Base-by-base conservation (phyloP, 2,329 filamentous ascomycete species). In the Sporothrix inflata region DNA sequence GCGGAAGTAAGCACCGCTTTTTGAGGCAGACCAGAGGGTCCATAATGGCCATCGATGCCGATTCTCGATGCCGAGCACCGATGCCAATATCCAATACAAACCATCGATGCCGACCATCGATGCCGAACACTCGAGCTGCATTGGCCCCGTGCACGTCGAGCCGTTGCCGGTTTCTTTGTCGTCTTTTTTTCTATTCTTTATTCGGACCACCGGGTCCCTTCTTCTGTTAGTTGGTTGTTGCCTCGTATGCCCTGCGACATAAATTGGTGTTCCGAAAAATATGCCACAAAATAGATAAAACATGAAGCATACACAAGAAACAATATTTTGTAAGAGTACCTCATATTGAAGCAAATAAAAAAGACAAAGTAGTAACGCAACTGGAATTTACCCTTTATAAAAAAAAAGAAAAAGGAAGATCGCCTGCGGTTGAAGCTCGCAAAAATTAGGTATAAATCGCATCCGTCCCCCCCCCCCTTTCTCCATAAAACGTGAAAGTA, bases 51-150 rank as follows among this genome's bases (percentile, higher is more conserved):
- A n/a, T 63, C 9, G 34, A 63, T 63, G 57, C 57, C 42, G 55
- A 70, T 16, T 24, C 30, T 51, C n/a, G 65, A 68, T 68, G 30
- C 65, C 45, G 45, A 21, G n/a, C 49, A 53, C 27, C 16, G 55
- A 38, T 60, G 16, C n/a, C 3, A 21, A 38, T 60, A 7, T 38
- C 14, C 16, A n/a, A 3, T 34, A 9, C 16, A 27, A 38, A 14
- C 3, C 55, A 19, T 60, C 16, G 30, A 60, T 60, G 55, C 55
- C 55, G 55, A 60, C 14, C 16, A 4, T 61, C 16, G 30, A 61
- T 61, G 34, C 57, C 57, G 57, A 61, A 21, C 57, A 21, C 53
- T 61, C 34, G 30, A 38, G 30, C 19, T 21, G 7, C 7, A 16
- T 21, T 12, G 11, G 14, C 7, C 30, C 19, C 19, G 57, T 12